These are phyloP conservation scores for Entomortierella beljakovae DNA, from an alignment of 192 early-diverging fungal genomes.

Conservation along the genomic window DNA sequence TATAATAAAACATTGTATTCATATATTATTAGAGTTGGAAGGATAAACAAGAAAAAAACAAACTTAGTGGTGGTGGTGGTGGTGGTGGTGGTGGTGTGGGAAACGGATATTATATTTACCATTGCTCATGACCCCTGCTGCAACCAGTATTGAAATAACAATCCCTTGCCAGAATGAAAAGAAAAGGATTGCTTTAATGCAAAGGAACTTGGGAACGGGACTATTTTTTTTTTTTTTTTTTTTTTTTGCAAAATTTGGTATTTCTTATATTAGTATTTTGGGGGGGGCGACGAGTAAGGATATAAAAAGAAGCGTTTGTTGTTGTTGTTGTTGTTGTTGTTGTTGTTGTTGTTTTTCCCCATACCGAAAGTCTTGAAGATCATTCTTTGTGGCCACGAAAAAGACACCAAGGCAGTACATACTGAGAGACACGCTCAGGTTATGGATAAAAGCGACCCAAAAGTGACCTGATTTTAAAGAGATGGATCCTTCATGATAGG, in stretches of 20 bases:
- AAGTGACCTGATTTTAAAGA: conserved; percentile 74
- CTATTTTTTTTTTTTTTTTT: conserved; percentile 38
- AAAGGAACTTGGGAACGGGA: conserved; percentile 94
- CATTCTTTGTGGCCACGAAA: conserved; percentile 81
- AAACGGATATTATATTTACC: conserved; percentile 63
- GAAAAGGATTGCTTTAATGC: conserved; percentile 93
- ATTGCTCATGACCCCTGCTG: conserved; percentile 77
- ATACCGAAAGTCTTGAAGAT: conserved; percentile 76
- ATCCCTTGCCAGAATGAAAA: conserved; percentile 95
- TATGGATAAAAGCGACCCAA: conserved; percentile 87
- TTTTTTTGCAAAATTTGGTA: no score
- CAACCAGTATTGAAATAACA: conserved; percentile 83
- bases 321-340: no score
- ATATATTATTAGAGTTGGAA: not conserved
- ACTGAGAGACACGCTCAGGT: conserved; percentile 82
- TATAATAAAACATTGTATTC: conserved; percentile 43
- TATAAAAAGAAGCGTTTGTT: no score
- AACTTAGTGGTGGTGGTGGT: no score
- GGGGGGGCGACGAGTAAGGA: no score
- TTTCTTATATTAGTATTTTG: no score
- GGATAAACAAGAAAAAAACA: conserved; percentile 5
- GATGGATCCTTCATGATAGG: conserved; percentile 86
- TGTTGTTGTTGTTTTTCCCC: no score
- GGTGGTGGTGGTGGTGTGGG: no score
- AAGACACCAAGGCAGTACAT: conserved; percentile 91